These are phyloP conservation scores for Phyllosticta ampelicida DNA, from an alignment of 2,329 filamentous ascomycete species.

Conservation along the genomic window DNA sequence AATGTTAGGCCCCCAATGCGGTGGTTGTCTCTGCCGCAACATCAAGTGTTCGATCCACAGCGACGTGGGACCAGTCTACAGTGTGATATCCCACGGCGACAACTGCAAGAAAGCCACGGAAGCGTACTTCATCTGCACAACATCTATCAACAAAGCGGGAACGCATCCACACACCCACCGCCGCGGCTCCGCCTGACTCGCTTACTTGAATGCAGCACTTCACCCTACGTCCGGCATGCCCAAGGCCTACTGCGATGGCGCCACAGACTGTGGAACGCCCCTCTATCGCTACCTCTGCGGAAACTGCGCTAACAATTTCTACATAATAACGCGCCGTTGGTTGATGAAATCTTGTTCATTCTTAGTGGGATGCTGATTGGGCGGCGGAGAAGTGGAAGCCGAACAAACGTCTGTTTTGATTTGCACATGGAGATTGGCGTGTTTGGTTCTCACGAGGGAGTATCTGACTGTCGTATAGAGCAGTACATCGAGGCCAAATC, in stretches of 20 bases:
- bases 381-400: not conserved
- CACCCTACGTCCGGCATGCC: not conserved
- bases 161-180: too few relatives aligned
- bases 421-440: not conserved
- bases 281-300: conserved; percentile 4
- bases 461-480: not conserved
- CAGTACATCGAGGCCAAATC: conserved; percentile 3
- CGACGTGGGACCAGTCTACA: conserved; percentile 3
- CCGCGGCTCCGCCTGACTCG: not conserved
- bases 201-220: conserved; percentile 1
- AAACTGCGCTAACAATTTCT: conserved; percentile 1
- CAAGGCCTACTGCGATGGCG: not conserved
- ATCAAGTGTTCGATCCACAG: not conserved
- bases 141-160: not conserved
- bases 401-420: conserved; percentile 1
- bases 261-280: conserved; percentile 4
- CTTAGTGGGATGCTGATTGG: not conserved
- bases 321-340: not conserved
- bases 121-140: not conserved
- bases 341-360: not conserved
- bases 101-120: conserved; percentile 5
- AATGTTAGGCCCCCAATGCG: not conserved
- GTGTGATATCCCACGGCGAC: conserved; percentile 7
- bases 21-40: conserved; percentile 1
- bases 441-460: not conserved